These are phyloP conservation scores for Setaria italica DNA, from an alignment of 202 grass and related monocot genomes.

Conservation along the genomic window DNA sequence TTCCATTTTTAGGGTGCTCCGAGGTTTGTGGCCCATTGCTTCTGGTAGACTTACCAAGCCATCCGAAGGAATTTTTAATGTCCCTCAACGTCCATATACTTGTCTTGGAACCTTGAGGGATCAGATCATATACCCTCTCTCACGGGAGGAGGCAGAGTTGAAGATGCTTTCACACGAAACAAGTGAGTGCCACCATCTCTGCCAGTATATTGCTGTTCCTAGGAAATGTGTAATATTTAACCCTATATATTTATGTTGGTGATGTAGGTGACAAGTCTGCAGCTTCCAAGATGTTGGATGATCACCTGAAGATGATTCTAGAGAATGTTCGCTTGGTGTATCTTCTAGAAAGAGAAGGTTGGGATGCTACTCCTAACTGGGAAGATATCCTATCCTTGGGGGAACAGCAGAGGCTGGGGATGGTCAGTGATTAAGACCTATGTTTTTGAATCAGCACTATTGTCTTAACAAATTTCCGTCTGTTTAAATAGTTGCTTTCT, in stretches of 20 bases:
- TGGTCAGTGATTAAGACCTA: slow-evolving; percentile 64
- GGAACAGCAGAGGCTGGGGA: slow-evolving; percentile 96
- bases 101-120: slow-evolving; percentile 93
- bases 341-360: slow-evolving; percentile 98
- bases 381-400: slow-evolving; percentile 96
- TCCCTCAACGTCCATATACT: slow-evolving; percentile 93
- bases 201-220: neutral
- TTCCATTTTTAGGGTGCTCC: slow-evolving; percentile 94
- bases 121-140: slow-evolving; percentile 96
- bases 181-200: slow-evolving; percentile 52
- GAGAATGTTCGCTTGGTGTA: slow-evolving; percentile 87
- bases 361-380: slow-evolving; percentile 95
- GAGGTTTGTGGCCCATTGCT: slow-evolving; percentile 84
- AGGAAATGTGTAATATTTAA: slow-evolving; percentile 16
- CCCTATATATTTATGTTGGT: slow-evolving; percentile 3
- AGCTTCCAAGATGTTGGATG: slow-evolving; percentile 59
- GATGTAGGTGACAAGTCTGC: slow-evolving; percentile 54
- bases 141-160: slow-evolving; percentile 72
- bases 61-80: slow-evolving; percentile 77
- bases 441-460: slow-evolving; percentile 25
- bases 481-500: slow-evolving; percentile 17
- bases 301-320: slow-evolving; percentile 82
- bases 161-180: slow-evolving; percentile 60
- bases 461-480: neutral
- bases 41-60: slow-evolving; percentile 79